A percentile compares a stretch with the other conserved stretches of the same genome.
Evolutionary conservation across 2,329 filamentous ascomycete genomes (phyloP).

Genomic region (Capronia americana): DNA sequence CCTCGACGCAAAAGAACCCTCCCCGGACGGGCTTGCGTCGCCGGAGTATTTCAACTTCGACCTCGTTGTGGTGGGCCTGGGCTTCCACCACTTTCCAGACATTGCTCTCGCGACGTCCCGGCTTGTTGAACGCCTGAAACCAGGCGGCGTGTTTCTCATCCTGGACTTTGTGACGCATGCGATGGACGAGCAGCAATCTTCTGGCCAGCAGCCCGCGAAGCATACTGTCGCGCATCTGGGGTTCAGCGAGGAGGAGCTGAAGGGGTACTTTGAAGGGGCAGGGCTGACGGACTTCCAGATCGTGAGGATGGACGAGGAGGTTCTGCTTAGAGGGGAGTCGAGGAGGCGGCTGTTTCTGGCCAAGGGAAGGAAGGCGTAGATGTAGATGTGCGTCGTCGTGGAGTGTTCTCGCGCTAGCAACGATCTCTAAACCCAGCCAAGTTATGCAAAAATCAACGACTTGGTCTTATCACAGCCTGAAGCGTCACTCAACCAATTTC

Average conservation of each 20-base stretch:
- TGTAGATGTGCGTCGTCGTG: background rate
- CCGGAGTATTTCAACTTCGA: constrained; percentile 74
- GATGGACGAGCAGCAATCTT: constrained; percentile 27
- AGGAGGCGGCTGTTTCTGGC: constrained; percentile 37
- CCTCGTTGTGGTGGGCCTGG: constrained; percentile 66
- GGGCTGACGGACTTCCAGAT: constrained; percentile 53
- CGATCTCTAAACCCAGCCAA: background rate
- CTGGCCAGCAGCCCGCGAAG: constrained; percentile 44
- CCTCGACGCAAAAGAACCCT: constrained; percentile 49
- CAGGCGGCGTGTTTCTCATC: constrained; percentile 71
- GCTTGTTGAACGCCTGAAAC: constrained; percentile 66
- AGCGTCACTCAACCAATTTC: background rate
- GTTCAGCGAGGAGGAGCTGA: constrained; percentile 67
- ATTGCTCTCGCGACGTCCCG: constrained; percentile 64
- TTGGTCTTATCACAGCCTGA: background rate
- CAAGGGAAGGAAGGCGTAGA: constrained; percentile 30
- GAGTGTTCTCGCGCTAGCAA: background rate
- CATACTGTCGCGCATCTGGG: constrained; percentile 70
- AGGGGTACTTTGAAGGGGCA: constrained; percentile 67
- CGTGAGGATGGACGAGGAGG: constrained; percentile 31
- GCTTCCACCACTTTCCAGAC: constrained; percentile 72
- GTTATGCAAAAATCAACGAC: background rate
- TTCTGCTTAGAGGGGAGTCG: constrained; percentile 26
- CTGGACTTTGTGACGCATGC: constrained; percentile 70
- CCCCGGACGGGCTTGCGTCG: constrained; percentile 61